These are phyloP conservation scores for Fusarium decemcellulare DNA, from an alignment of 2,329 filamentous ascomycete genomes.

Conservation along the genomic window DNA sequence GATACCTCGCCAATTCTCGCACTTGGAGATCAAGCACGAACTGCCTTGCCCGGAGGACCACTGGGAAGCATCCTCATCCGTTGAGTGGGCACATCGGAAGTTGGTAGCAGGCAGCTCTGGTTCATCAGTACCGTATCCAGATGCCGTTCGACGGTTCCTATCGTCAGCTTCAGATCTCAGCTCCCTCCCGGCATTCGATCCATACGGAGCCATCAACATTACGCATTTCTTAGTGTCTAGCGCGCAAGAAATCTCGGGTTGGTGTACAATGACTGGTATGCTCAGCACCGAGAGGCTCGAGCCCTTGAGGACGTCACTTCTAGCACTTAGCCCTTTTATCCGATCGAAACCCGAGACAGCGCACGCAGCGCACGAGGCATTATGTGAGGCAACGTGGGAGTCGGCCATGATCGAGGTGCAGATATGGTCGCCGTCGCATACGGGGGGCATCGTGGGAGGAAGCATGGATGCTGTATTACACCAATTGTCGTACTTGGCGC, in stretches of 20 bases:
- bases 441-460: conserved; percentile 54
- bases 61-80: conserved; percentile 55
- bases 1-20: conserved; percentile 52
- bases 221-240: conserved; percentile 58
- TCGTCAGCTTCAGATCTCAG: conserved; percentile 45
- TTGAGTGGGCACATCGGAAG: conserved; percentile 52
- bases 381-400: conserved; percentile 56
- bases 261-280: conserved; percentile 59
- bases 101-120: conserved; percentile 32
- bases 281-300: conserved; percentile 56
- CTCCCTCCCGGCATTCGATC: conserved; percentile 53
- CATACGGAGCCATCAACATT: conserved; percentile 59
- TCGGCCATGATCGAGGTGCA: conserved; percentile 59
- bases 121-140: conserved; percentile 16
- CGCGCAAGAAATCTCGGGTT: conserved; percentile 58
- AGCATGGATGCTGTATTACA: conserved; percentile 53
- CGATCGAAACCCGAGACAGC: conserved; percentile 20
- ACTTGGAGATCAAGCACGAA: conserved; percentile 61
- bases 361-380: conserved; percentile 21
- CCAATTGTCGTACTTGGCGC: conserved; percentile 50
- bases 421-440: conserved; percentile 58
- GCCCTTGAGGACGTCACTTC: conserved; percentile 52
- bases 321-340: conserved; percentile 46
- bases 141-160: conserved; percentile 48
- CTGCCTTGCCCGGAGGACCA: conserved; percentile 55